Base-by-base conservation (phyloP, 2,329 filamentous ascomycete genomes). In the Incumbomyces delicatus region DNA sequence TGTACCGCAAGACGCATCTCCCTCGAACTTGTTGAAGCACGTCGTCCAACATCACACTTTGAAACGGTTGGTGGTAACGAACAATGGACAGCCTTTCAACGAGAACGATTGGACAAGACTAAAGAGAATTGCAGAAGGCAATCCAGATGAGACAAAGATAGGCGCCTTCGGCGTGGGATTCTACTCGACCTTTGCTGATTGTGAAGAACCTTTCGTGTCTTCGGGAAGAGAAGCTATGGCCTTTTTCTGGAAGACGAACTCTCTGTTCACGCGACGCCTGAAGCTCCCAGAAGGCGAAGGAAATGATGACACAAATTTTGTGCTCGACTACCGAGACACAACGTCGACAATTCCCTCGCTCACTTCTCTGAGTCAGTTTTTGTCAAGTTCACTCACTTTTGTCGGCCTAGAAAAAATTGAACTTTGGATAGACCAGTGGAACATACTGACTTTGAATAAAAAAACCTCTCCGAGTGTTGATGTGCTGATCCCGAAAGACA, bases 211-310 rank as follows among this genome's bases (percentile, higher is more conserved):
- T 0, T 96, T 98, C 61, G 85, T 98, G 54, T 92, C 87, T 55
- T 96, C 90, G 1, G 92, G 92, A 1, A 78, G 76, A 52, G 83
- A 94, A 66, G 89, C 88, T 32, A 95, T 98, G 87, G 90, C 90
- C 0, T 98, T 98, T 61, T 98, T 95, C 70, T 98, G 92, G 94
- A 96, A 95, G 65, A 89, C 85, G n/a, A 96, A 96, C 63, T 87
- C 87, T 4, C 75, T 98, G 1, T 96, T 95, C 63, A 98, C 94
- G 18, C 84, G 89, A 58, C 86, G 87, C 56, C 75, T 92, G 17
- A 80, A 81, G 55, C 68, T 95, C 6, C 80, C 84, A 1, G 72
- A 78, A 38, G 77, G 78, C 18, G 75, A 87, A 59, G 68, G 73
- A 13, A 83, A 74, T 46, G 71, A 72, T 29, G 78, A 90, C 57